Percentiles rank a stretch among this genome's conserved stretches.
Conservation (phyloP, 2,329 filamentous ascomycete genomes). For the Talaromyces sp. region DNA sequence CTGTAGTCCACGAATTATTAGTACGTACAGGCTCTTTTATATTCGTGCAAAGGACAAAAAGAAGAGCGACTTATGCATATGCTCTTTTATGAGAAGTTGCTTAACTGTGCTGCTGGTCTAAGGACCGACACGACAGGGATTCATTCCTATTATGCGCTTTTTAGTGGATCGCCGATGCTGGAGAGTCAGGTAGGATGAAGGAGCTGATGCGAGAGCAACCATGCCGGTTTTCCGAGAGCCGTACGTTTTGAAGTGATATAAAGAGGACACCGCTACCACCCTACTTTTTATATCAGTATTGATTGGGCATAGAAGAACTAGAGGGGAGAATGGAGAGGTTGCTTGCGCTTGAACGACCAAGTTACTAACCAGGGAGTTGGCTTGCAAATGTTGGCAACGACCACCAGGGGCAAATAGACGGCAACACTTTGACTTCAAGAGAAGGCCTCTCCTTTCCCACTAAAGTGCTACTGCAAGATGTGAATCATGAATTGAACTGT, state of each 20-base stretch:
- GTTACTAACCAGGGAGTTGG: not conserved
- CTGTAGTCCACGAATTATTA: not conserved
- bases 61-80: no score
- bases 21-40: not conserved
- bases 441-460: not conserved
- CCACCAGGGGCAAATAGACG: not conserved
- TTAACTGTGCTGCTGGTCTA: not conserved
- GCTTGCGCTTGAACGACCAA: not conserved
- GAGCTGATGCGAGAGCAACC: not conserved
- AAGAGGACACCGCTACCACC: not conserved
- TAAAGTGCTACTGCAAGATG: not conserved
- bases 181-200: not conserved
- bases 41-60: not conserved
- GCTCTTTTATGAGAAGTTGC: not conserved
- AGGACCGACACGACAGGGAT: not conserved
- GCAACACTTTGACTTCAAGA: not conserved
- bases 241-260: not conserved
- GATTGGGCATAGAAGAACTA: not conserved
- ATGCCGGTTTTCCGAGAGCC: not conserved
- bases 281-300: not conserved
- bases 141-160: not conserved
- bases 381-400: no score
- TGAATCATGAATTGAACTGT: not conserved
- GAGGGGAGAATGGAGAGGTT: not conserved
- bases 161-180: not conserved